Evolutionary conservation across 805 yeast species (phyloP), one percentile per base, ranked within the genome.

Genomic region (Starmerella potacharoeniae): DNA sequence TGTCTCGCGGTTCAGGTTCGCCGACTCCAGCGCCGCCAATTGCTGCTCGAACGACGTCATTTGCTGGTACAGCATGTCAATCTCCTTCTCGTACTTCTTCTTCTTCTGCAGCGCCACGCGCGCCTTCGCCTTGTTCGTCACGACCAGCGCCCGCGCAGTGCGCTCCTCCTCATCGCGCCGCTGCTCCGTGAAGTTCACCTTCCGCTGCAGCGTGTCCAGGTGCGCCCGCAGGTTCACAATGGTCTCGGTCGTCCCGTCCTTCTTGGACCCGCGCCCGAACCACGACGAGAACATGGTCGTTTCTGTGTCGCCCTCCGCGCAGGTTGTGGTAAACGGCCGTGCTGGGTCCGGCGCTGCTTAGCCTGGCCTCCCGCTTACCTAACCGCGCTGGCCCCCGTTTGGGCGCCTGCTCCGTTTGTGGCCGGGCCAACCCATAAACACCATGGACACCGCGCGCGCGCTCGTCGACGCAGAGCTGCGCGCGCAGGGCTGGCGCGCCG

Each of bases 1-100:
- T 35, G 98, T 93, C 73, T 93, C 98, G 71, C 87, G 76, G 75
- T 93, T 93, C 81, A 93, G 80, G 74, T 91, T 91, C 52, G 98
- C 98, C 52, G 84, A 80, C 72, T 93, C 98, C 57, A 93, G 86
- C 17, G 97, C 86, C 58, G 81, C 81, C 64, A 91, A 76, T 72
- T 93, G 96, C 51, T 87, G 82, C 70, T 91, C 97, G 59, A 93
- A 74, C 5, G 95, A 83, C 59, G 87, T 95, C 55, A 93, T 81
- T 71, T 90, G 97, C 59, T 85, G 83, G 66, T 86, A 87, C 56
- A 89, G 77, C 74, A 87, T 88, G 55, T 77, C 79, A 61, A 91
- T 75, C 65, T 89, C 88, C 31, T 77, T 71, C 66, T 90, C 96
- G 58, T 78, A 78, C 55, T 81, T 81, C 74, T 87, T 89, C 80